A percentile compares a stretch with the other conserved stretches of the same genome.
Evolutionary conservation across 139 green algal genomes (phyloP).

Genomic region (Volvox reticuliferus): DNA sequence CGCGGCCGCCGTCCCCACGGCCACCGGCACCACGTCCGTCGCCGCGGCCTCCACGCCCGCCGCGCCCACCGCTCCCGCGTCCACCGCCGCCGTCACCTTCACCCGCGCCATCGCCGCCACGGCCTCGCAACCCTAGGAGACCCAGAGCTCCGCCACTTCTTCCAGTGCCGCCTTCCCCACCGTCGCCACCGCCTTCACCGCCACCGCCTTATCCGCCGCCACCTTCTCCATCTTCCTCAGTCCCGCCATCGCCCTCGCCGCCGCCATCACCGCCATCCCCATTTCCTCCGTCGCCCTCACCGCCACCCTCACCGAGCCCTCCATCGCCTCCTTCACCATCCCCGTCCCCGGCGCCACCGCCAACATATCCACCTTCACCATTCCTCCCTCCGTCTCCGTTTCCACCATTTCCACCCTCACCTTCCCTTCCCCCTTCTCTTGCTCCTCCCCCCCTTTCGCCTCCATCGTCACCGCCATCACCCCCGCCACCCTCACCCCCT

Average conservation of each 20-base stretch:
- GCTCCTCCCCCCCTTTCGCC: not conserved
- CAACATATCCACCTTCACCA: not conserved
- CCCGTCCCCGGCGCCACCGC: not conserved
- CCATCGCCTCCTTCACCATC: not conserved
- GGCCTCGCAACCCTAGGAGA: not conserved
- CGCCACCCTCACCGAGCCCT: not conserved
- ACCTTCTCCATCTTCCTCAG: not conserved
- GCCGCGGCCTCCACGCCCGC: not conserved
- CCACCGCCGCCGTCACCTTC: not conserved
- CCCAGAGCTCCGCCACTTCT: not conserved
- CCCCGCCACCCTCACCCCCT: not conserved
- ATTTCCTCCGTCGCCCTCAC: not conserved
- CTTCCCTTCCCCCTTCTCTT: not conserved
- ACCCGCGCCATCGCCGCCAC: not conserved
- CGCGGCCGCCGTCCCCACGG: not conserved
- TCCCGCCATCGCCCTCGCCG: not conserved
- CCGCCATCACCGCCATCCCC: not conserved
- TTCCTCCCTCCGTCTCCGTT: not conserved
- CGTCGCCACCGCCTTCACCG: not conserved
- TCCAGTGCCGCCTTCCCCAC: not conserved
- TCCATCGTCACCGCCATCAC: not conserved
- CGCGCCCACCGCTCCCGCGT: not conserved
- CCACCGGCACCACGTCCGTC: not conserved
- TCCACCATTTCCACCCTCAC: not conserved
- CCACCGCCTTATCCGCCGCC: not conserved